Evolutionary conservation across 169 alveolate species (phyloP).

Genomic region (Plasmodium inui): DNA sequence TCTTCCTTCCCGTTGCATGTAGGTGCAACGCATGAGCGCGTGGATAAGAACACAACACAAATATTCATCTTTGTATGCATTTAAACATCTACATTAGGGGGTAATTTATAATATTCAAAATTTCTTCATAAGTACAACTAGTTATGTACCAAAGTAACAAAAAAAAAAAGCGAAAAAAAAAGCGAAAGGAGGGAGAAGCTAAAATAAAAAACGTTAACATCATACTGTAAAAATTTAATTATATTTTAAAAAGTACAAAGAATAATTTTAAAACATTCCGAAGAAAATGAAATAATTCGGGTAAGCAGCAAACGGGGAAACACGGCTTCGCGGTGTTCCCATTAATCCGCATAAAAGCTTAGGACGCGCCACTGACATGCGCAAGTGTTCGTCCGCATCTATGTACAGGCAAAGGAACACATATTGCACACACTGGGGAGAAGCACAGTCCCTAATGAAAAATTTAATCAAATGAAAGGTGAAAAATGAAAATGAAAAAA

Average conservation of each 20-base stretch:
- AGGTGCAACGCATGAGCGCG: too few relatives aligned
- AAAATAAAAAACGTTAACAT: not conserved
- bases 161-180: not conserved
- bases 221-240: not conserved
- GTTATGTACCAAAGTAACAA: not conserved
- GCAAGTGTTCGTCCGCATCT: not conserved
- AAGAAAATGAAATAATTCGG: not conserved
- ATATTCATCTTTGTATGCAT: not conserved
- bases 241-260: not conserved
- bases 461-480: not conserved
- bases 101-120: not conserved
- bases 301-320: not conserved
- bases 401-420: not conserved
- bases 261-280: not conserved
- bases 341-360: not conserved
- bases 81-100: not conserved
- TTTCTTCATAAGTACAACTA: not conserved
- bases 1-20: not conserved
- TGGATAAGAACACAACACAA: not conserved
- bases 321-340: conserved; percentile 2
- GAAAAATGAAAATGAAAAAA: not conserved
- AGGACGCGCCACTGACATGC: not conserved
- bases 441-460: not conserved
- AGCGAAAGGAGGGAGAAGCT: not conserved
- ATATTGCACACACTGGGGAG: not conserved